Evolutionary conservation across 331 rosid species (phyloP).

Genomic region (Quercus tomentella): DNA sequence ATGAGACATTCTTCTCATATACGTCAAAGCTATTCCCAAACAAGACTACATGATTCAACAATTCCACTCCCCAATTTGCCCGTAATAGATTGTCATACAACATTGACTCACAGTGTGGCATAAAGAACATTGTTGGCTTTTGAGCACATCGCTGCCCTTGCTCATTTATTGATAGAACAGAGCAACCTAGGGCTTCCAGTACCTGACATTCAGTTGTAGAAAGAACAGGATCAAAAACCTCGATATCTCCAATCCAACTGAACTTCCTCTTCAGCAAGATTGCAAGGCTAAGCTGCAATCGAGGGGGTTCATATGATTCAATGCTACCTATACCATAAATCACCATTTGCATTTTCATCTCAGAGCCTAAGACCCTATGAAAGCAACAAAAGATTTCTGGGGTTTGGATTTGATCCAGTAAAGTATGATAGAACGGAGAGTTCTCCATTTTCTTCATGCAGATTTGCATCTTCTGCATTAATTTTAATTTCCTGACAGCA

Average conservation of each 20-base stretch:
- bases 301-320: conserved; percentile 64
- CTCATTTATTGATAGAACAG: conserved; percentile 62
- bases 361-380: conserved; percentile 42
- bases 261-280: conserved; percentile 51
- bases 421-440: conserved; percentile 52
- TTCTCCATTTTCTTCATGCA: conserved; percentile 42
- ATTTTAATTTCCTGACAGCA: conserved; percentile 34
- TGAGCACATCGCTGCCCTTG: conserved; percentile 59
- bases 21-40: conserved; percentile 83
- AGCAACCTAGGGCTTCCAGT: conserved; percentile 57
- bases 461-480: conserved; percentile 60
- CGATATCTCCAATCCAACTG: conserved; percentile 64
- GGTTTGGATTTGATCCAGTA: conserved; percentile 50
- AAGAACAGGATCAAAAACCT: conserved; percentile 86
- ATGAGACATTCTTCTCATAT: conserved; percentile 49
- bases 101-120: conserved; percentile 92
- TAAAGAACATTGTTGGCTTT: conserved; percentile 72
- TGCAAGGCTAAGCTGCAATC: conserved; percentile 81
- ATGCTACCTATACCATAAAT: conserved; percentile 88
- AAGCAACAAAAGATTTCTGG: conserved; percentile 29
- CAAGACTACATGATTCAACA: conserved; percentile 48
- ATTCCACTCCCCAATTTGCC: conserved; percentile 63
- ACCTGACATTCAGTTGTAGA: conserved; percentile 55
- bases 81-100: conserved; percentile 74
- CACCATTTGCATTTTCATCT: conserved; percentile 61